phyloP scores from a whole-genome alignment of 148 eudicot species.

The Rhododendron vialii region DNA sequence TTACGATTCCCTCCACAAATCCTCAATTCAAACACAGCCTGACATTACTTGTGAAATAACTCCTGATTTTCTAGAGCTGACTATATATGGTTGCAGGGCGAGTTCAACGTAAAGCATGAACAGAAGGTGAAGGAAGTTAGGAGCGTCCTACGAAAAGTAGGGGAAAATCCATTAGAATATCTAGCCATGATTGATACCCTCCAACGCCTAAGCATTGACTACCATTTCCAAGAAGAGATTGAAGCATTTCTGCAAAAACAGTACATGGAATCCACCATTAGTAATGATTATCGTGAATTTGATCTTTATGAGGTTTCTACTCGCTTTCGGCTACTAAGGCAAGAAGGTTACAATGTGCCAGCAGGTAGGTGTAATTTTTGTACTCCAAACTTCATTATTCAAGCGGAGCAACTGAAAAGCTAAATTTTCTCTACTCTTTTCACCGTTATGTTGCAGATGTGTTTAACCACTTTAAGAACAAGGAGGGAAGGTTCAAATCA shows the following conservation, averaged over 20 bases:
- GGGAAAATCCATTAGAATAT: slow-evolving; percentile 12
- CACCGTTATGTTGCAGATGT: slow-evolving; percentile 22
- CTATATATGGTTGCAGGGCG: slow-evolving; percentile 2
- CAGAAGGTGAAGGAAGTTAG: slow-evolving; percentile 7
- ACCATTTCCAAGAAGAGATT: slow-evolving; percentile 43
- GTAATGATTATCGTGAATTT: not conserved
- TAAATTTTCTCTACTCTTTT: not conserved
- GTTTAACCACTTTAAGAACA: slow-evolving; percentile 38
- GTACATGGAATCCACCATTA: not conserved
- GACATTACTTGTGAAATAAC: not conserved
- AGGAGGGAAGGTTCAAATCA: slow-evolving; percentile 33
- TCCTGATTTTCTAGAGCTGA: slow-evolving; percentile 7
- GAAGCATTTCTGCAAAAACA: slow-evolving; percentile 6
- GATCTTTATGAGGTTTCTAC: slow-evolving; percentile 40
- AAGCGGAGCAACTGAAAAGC: not conserved
- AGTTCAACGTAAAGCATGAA: not conserved
- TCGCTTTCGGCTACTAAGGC: slow-evolving; percentile 45
- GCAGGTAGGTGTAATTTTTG: slow-evolving; percentile 25
- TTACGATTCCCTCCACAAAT: not conserved
- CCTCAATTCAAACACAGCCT: not conserved
- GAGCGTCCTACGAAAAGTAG: not conserved
- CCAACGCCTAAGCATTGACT: slow-evolving; percentile 35
- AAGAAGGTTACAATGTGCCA: slow-evolving; percentile 38
- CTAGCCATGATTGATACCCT: slow-evolving; percentile 24
- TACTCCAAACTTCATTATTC: not conserved